Percentiles rank a stretch among this genome's conserved stretches.
Evolutionary conservation across 2,329 filamentous ascomycete species (phyloP).

Genomic region (Polytolypa hystricis): DNA sequence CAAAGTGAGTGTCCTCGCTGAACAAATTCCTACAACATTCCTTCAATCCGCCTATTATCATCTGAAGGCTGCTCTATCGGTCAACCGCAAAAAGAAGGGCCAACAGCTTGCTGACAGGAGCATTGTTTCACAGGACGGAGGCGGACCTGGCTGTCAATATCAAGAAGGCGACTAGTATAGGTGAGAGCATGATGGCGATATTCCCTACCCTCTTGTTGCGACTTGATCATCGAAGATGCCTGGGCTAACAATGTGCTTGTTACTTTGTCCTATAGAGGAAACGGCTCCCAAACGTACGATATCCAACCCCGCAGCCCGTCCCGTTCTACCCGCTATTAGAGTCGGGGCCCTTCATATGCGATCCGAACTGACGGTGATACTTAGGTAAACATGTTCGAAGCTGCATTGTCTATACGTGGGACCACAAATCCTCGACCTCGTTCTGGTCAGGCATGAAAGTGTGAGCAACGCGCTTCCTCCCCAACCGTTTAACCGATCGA

Average conservation of each 20-base stretch:
- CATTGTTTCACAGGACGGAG: slow-evolving; percentile 37
- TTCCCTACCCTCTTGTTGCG: slow-evolving; percentile 12
- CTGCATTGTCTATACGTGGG: slow-evolving; percentile 98
- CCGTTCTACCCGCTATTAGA: slow-evolving; percentile 21
- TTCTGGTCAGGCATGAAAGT: slow-evolving; percentile 99
- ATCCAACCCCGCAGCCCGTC: background rate
- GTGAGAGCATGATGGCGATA: slow-evolving; percentile 24
- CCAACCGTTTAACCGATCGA: background rate
- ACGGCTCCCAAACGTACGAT: slow-evolving; percentile 54
- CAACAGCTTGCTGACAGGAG: slow-evolving; percentile 5
- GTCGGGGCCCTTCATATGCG: slow-evolving; percentile 78
- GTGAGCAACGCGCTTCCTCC: slow-evolving; percentile 42
- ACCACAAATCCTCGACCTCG: slow-evolving; percentile 86
- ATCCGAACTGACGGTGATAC: slow-evolving; percentile 29
- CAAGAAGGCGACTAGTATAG: slow-evolving; percentile 55
- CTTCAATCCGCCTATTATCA: background rate
- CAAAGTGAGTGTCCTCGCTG: slow-evolving; percentile 40
- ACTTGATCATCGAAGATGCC: background rate
- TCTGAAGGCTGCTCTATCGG: background rate
- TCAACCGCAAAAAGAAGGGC: background rate
- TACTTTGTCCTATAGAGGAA: slow-evolving; percentile 39
- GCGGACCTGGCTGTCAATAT: slow-evolving; percentile 56
- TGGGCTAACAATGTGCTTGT: slow-evolving; percentile 12
- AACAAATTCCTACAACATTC: background rate
- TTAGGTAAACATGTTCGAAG: slow-evolving; percentile 86